Conservation (phyloP, 2,329 filamentous ascomycete species). For the Sporothrix globosa region DNA sequence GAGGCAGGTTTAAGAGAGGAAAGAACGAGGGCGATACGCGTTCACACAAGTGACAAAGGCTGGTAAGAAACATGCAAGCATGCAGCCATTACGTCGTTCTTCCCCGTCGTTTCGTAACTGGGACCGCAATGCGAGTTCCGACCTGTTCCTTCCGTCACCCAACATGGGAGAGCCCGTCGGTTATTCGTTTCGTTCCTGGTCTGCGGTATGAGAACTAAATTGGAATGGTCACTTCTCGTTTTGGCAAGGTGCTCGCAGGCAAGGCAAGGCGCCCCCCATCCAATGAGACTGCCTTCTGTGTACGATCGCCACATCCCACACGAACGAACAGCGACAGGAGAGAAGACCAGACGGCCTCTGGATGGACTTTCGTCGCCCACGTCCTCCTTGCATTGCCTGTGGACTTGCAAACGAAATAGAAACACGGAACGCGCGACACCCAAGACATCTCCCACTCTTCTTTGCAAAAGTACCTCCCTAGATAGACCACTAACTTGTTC, state of each 20-base stretch:
- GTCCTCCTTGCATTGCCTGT: slow-evolving; percentile 1
- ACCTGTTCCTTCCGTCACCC: background rate
- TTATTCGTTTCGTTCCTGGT: background rate
- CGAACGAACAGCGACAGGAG: background rate
- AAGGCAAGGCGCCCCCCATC: background rate
- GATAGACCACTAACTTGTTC: background rate
- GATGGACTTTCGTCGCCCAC: slow-evolving; percentile 9
- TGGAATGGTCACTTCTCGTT: slow-evolving; percentile 5
- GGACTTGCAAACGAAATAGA: background rate
- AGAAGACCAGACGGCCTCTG: background rate
- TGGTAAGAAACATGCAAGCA: slow-evolving; percentile 20
- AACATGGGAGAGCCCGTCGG: background rate
- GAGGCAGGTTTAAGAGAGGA: slow-evolving; percentile 12
- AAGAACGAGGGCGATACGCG: background rate
- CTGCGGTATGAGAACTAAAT: too few relatives aligned
- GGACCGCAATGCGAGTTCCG: slow-evolving; percentile 2
- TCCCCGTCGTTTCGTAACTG: background rate
- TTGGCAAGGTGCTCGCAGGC: slow-evolving; percentile 4
- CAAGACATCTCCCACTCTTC: slow-evolving; percentile 4
- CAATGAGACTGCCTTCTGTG: background rate
- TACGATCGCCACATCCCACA: background rate
- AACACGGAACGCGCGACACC: background rate
- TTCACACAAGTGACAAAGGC: background rate
- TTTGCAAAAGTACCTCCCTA: background rate
- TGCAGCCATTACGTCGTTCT: slow-evolving; percentile 14